Conservation (phyloP, 331 rosid genomes). For the Erythrophleum ivorense region DNA sequence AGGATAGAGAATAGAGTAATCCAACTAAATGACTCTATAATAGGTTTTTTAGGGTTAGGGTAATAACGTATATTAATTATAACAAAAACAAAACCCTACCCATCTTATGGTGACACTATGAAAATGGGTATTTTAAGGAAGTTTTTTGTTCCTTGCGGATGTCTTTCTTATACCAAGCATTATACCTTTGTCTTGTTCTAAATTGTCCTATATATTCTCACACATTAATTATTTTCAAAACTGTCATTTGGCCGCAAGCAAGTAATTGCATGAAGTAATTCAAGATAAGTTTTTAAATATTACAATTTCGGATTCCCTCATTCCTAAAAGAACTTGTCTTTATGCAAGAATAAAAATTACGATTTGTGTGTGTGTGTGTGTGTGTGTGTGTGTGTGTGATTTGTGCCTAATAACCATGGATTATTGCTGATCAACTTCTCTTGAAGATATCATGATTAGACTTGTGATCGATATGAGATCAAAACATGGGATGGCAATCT, state of each 20-base stretch:
- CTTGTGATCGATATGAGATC: background rate
- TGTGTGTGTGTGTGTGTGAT: too few species aligned
- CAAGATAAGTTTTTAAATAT: too few species aligned
- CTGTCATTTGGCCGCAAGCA: background rate
- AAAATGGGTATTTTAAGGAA: background rate
- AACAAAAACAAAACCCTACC: background rate
- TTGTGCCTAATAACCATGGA: background rate
- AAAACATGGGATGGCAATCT: too few species aligned
- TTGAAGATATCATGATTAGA: background rate
- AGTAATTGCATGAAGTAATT: background rate
- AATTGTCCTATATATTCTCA: background rate
- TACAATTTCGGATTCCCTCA: background rate
- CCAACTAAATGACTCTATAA: background rate
- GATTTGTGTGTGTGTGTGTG: background rate
- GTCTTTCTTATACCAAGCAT: background rate
- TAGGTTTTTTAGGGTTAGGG: conserved; percentile 2
- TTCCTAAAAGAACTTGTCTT: background rate
- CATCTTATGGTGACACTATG: background rate
- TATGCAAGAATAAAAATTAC: background rate
- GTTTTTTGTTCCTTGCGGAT: background rate
- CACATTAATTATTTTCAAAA: background rate
- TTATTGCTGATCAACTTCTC: background rate
- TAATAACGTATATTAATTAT: background rate
- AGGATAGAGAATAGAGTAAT: background rate
- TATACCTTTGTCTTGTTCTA: background rate